These are phyloP conservation scores for Exidia glandulosa DNA, from an alignment of 768 basidiomycete genomes.

Conservation along the genomic window DNA sequence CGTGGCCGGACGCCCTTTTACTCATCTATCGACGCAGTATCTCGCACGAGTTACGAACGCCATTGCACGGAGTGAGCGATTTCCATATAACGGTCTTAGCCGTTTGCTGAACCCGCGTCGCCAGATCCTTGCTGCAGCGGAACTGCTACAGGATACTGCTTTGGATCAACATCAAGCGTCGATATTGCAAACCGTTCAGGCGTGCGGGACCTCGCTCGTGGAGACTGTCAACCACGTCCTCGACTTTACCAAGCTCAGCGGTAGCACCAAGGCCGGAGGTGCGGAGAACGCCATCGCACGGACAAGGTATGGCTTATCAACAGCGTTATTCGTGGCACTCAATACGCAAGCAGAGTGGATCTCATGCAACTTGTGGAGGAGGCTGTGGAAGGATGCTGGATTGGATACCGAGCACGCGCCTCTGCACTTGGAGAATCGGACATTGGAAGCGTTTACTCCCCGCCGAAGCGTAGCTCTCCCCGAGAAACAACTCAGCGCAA, in stretches of 20 bases:
- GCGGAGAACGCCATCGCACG: constrained; percentile 65
- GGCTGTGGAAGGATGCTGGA: constrained; percentile 89
- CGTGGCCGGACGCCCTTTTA: background rate
- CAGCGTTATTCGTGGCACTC: background rate
- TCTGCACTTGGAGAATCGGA: constrained; percentile 58
- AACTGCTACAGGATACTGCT: constrained; percentile 77
- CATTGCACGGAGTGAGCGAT: constrained; percentile 68
- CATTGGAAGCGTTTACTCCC: constrained; percentile 88
- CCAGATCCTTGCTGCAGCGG: constrained; percentile 75
- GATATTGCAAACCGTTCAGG: constrained; percentile 87
- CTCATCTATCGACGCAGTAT: constrained; percentile 38
- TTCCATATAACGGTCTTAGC: constrained; percentile 5
- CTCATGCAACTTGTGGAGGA: constrained; percentile 77
- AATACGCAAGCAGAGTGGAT: constrained; percentile 39
- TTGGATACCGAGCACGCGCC: constrained; percentile 77
- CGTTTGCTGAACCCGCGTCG: background rate
- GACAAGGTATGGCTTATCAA: constrained; percentile 35
- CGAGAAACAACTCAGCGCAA: constrained; percentile 25
- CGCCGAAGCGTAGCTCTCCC: constrained; percentile 48
- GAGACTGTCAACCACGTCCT: constrained; percentile 96
- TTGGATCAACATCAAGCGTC: constrained; percentile 73
- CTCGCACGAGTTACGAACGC: constrained; percentile 81
- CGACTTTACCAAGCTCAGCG: constrained; percentile 91
- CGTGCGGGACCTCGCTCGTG: constrained; percentile 88
- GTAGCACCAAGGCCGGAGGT: constrained; percentile 68